Conservation (phyloP, 2,329 filamentous ascomycete species). For the Plenodomus biglobosus region DNA sequence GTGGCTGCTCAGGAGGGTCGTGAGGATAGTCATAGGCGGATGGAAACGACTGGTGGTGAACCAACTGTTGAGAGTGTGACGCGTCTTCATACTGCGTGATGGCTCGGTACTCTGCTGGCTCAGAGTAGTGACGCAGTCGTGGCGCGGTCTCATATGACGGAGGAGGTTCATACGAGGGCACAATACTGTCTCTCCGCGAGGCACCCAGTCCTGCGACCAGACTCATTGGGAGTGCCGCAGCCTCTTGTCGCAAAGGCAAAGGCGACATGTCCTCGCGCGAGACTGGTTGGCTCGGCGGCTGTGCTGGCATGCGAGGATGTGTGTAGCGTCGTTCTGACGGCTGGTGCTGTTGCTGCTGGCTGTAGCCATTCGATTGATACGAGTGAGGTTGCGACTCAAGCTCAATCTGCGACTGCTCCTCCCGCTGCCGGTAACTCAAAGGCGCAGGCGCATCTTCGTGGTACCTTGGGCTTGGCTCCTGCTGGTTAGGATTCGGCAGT, state of each 20-base stretch:
- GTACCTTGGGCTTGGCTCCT: conserved; percentile 22
- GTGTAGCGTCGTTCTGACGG: conserved; percentile 38
- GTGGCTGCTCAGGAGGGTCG: conserved; percentile 42
- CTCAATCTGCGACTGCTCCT: conserved; percentile 23
- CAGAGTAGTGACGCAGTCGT: conserved; percentile 38
- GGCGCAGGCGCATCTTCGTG: conserved; percentile 37
- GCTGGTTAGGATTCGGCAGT: conserved; percentile 28
- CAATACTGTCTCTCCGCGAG: conserved; percentile 28
- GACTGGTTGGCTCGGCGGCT: conserved; percentile 33
- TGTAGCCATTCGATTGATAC: conserved; percentile 28
- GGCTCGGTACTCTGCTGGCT: conserved; percentile 37
- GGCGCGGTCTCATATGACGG: conserved; percentile 24
- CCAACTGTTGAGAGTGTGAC: conserved; percentile 30
- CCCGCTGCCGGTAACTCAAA: conserved; percentile 36
- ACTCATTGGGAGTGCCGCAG: conserved; percentile 27
- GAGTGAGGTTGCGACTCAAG: conserved; percentile 32
- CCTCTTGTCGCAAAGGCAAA: conserved; percentile 37
- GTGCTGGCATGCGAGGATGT: conserved; percentile 22
- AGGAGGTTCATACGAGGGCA: conserved; percentile 24
- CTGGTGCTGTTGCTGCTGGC: conserved; percentile 15
- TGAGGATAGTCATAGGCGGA: conserved; percentile 49
- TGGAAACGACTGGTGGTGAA: conserved; percentile 29
- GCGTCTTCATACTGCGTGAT: conserved; percentile 38
- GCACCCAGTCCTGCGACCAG: conserved; percentile 37
- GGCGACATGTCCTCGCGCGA: conserved; percentile 40